phyloP scores from a whole-genome alignment of 78 protist species.

The Polysphondylium violaceum region DNA sequence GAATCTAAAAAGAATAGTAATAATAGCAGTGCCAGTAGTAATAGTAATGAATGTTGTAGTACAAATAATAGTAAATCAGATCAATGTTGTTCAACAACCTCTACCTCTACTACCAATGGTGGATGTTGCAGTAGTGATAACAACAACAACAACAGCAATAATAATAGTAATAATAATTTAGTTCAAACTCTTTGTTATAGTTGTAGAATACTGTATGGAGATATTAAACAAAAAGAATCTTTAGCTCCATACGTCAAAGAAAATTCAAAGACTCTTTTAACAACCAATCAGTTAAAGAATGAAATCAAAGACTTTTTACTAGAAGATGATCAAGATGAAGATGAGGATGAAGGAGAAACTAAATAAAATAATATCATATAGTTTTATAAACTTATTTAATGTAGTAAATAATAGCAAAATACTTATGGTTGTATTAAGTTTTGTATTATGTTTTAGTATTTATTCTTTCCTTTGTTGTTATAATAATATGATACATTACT shows the following conservation, averaged over 20 bases:
- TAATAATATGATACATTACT: no score
- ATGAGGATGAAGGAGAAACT: neutral
- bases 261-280: constrained; percentile 27
- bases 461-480: no score
- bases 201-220: constrained; percentile 31
- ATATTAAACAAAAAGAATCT: neutral
- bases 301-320: constrained; percentile 69
- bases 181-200: constrained; percentile 64
- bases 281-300: constrained; percentile 20
- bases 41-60: neutral
- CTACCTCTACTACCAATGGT: neutral
- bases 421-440: no score
- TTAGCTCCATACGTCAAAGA: constrained; percentile 44
- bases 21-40: neutral
- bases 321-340: constrained; percentile 24
- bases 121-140: neutral
- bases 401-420: neutral
- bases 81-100: constrained; percentile 24
- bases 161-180: neutral
- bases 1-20: neutral
- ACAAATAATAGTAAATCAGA: neutral
- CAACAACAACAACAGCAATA: neutral
- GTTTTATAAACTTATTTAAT: neutral
- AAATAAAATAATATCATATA: neutral
- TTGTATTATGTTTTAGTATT: no score